Evolutionary conservation across 2,329 filamentous ascomycete species (phyloP).

Genomic region (Penicillium sp.): DNA sequence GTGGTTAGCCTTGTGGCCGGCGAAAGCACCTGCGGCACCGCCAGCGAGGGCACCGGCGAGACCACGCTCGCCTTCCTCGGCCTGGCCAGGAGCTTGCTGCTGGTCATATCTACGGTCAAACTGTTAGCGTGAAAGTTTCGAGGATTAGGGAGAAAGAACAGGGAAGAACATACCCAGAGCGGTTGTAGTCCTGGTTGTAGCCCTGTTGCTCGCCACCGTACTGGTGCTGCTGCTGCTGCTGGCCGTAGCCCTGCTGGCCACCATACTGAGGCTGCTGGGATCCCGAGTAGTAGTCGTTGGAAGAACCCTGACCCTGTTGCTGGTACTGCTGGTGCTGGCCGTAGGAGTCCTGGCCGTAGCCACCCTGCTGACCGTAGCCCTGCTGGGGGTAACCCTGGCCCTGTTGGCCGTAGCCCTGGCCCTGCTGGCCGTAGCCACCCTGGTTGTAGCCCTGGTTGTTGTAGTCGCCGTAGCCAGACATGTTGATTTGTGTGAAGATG

Average conservation of each 20-base stretch:
- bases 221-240: constrained; percentile 30
- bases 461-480: constrained; percentile 36
- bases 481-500: constrained; percentile 16
- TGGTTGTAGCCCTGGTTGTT: constrained; percentile 31
- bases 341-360: constrained; percentile 33
- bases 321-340: constrained; percentile 34
- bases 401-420: constrained; percentile 27
- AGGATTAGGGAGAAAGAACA: neutral
- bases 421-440: constrained; percentile 27
- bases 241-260: constrained; percentile 30
- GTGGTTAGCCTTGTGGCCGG: constrained; percentile 53
- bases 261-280: constrained; percentile 25
- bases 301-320: constrained; percentile 17
- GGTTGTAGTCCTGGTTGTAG: constrained; percentile 36
- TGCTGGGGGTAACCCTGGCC: constrained; percentile 28
- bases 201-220: constrained; percentile 30
- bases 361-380: constrained; percentile 27
- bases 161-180: constrained; percentile 32
- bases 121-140: constrained; percentile 18
- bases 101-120: constrained; percentile 29
- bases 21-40: constrained; percentile 51
- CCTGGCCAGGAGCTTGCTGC: constrained; percentile 40
- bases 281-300: constrained; percentile 21
- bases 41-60: constrained; percentile 52
- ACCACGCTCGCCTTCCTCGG: constrained; percentile 52